phyloP scores from a whole-genome alignment of 768 basidiomycete genomes.

The Galerina marginata region DNA sequence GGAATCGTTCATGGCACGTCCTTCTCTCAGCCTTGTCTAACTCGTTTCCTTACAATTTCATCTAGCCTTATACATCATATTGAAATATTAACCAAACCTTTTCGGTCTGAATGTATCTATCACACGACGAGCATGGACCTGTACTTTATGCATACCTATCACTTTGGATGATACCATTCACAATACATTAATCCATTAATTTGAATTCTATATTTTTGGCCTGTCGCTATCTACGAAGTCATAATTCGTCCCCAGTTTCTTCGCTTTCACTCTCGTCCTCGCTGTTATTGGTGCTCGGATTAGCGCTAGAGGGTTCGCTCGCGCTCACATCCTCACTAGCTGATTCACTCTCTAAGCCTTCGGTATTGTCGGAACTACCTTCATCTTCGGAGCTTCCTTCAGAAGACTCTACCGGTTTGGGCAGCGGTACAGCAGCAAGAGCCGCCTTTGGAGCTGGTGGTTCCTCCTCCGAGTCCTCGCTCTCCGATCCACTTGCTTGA shows the following conservation, averaged over 20 bases:
- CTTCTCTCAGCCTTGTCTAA: background rate
- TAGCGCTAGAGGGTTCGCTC: constrained; percentile 28
- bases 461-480: constrained; percentile 26
- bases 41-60: constrained; percentile 11
- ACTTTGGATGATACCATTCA: constrained; percentile 7
- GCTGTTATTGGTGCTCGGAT: constrained; percentile 8
- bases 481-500: constrained; percentile 53
- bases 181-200: background rate
- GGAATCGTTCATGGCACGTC: constrained; percentile 74
- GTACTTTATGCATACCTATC: constrained; percentile 1
- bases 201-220: background rate
- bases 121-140: constrained; percentile 11
- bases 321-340: constrained; percentile 27
- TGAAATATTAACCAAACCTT: constrained; percentile 61
- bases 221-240: background rate
- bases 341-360: constrained; percentile 28
- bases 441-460: background rate
- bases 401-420: background rate
- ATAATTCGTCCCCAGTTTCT: constrained; percentile 3
- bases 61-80: constrained; percentile 79
- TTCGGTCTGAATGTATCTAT: background rate
- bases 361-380: constrained; percentile 21
- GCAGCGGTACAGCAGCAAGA: background rate
- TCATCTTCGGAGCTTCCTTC: constrained; percentile 2
- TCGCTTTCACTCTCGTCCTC: constrained; percentile 16